These are phyloP conservation scores for Saccharomycopsis hybrid DNA, from an alignment of 1,139 yeast species.

Conservation along the genomic window DNA sequence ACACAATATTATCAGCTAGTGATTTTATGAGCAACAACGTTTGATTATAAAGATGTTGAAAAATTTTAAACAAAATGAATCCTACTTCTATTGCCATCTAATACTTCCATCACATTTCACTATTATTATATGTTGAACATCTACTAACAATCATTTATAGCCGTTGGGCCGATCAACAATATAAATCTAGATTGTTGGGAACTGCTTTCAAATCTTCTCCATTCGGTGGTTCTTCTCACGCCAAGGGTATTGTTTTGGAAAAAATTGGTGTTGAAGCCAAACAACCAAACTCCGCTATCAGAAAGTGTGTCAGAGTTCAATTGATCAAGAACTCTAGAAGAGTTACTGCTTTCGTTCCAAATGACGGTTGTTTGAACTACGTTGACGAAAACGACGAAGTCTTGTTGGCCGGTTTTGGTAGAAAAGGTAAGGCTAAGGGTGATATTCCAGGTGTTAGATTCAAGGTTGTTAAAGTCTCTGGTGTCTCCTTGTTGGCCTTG, in stretches of 20 bases:
- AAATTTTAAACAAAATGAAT: too few species aligned
- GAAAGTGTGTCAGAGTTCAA: conserved; percentile 99
- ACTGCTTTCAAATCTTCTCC: conserved; percentile 99
- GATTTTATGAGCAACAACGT: too few species aligned
- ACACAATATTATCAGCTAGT: too few species aligned
- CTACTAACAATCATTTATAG: conserved; percentile 26
- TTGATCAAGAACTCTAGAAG: conserved; percentile 99
- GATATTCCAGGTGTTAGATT: conserved; percentile 99
- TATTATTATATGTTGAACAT: too few species aligned
- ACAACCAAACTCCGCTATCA: conserved; percentile 99
- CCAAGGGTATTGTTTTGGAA: conserved; percentile 99
- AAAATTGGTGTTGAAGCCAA: conserved; percentile 99
- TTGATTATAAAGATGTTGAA: too few species aligned
- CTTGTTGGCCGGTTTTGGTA: conserved; percentile 99
- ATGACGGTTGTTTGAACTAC: conserved; percentile 99
- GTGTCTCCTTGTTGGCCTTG: conserved; percentile 98
- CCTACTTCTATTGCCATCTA: too few species aligned
- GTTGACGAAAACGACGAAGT: conserved; percentile 99
- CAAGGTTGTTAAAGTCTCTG: conserved; percentile 99
- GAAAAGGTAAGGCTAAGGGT: conserved; percentile 99
- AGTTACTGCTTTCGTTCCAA: conserved; percentile 99
- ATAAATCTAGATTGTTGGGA: conserved; percentile 98
- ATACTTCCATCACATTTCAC: too few species aligned
- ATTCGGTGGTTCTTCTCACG: conserved; percentile 99
- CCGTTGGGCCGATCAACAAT: conserved; percentile 99